Conservation (phyloP, 1,284 basidiomycete species). For the Ceratobasidium sp. region DNA sequence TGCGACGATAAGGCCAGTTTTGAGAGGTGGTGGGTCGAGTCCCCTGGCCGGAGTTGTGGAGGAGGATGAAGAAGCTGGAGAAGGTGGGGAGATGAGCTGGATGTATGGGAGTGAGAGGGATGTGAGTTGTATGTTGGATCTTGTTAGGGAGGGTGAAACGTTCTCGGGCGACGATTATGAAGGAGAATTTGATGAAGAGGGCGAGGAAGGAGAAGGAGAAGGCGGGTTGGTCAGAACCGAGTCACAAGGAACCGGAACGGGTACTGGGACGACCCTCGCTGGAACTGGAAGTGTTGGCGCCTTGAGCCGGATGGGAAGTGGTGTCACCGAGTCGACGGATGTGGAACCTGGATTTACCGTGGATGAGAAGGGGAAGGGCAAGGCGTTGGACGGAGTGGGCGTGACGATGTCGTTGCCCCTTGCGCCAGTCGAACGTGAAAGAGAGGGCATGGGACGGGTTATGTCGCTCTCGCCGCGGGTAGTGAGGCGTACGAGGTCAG, state of each 20-base stretch:
- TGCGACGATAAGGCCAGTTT: conserved; percentile 32
- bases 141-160: background rate
- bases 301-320: conserved; percentile 25
- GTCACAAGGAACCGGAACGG: conserved; percentile 14
- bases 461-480: background rate
- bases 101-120: conserved; percentile 34
- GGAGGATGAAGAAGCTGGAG: conserved; percentile 21
- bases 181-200: conserved; percentile 2
- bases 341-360: background rate
- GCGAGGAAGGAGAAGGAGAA: background rate
- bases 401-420: conserved; percentile 14
- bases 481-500: background rate
- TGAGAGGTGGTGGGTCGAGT: conserved; percentile 29
- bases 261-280: background rate
- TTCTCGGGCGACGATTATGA: background rate
- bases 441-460: background rate
- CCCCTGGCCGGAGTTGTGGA: conserved; percentile 28
- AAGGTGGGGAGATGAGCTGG: conserved; percentile 18
- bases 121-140: conserved; percentile 25
- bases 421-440: background rate
- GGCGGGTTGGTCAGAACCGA: conserved; percentile 24
- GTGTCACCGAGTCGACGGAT: conserved; percentile 22
- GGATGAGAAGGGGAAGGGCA: conserved; percentile 15
- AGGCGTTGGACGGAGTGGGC: background rate
- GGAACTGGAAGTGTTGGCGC: conserved; percentile 29